Percentiles rank a stretch among this genome's conserved stretches.
phyloP scores from a whole-genome alignment of 176 grass and related monocot genomes.

The Triticum monococcum region DNA sequence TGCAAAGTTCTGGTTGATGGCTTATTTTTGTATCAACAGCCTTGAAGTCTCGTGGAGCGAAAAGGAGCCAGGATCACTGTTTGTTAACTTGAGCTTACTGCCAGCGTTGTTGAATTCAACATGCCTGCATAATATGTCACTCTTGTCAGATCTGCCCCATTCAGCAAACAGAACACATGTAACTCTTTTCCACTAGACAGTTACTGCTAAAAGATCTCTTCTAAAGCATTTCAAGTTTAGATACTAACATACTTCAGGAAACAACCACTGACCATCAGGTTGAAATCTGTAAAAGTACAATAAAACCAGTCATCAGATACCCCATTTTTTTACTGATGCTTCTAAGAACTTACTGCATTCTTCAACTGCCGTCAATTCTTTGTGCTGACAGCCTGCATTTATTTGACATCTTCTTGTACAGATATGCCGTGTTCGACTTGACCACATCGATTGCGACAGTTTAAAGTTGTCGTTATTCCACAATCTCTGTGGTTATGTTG shows the following conservation, averaged over 20 bases:
- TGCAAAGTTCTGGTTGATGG: conserved; percentile 20
- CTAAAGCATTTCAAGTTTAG: conserved; percentile 12
- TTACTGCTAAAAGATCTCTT: conserved; percentile 16
- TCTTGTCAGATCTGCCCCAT: conserved; percentile 67
- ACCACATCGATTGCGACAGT: conserved; percentile 55
- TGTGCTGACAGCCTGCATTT: conserved; percentile 15
- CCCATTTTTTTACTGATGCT: background rate
- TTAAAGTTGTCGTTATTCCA: conserved; percentile 62
- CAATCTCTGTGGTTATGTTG: conserved; percentile 52
- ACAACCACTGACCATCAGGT: background rate
- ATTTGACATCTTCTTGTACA: conserved; percentile 31
- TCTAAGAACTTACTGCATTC: conserved; percentile 9
- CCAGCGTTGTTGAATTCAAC: conserved; percentile 84
- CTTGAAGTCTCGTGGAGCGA: conserved; percentile 80
- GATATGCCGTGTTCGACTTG: conserved; percentile 68
- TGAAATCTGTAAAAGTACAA: conserved; percentile 2
- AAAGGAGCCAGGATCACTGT: conserved; percentile 62
- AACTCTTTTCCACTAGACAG: conserved; percentile 13
- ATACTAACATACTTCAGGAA: conserved; percentile 18
- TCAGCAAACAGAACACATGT: conserved; percentile 65
- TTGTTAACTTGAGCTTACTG: conserved; percentile 81
- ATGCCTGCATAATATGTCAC: conserved; percentile 80
- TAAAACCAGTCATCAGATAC: conserved; percentile 3
- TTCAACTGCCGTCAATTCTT: conserved; percentile 8
- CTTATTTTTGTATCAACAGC: conserved; percentile 42